A percentile compares a stretch with the other conserved stretches of the same genome.
Evolutionary conservation across 768 basidiomycete species (phyloP).

Genomic region (Leccinum pellstonianum): DNA sequence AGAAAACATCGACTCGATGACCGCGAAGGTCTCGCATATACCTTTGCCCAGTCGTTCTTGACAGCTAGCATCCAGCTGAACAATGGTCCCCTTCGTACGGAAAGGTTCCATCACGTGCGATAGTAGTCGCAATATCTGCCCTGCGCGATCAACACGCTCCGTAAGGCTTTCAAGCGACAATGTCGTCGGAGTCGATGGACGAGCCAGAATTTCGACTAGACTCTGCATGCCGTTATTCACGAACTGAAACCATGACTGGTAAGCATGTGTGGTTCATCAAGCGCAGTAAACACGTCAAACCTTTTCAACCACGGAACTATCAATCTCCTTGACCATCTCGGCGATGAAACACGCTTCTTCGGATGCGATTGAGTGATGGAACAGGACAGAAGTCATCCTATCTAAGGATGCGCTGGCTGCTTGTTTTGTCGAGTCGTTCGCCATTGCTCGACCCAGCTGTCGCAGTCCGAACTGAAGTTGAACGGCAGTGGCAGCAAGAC

Average conservation of each 20-base stretch:
- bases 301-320: slow-evolving; percentile 64
- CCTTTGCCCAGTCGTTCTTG: slow-evolving; percentile 57
- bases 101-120: slow-evolving; percentile 68
- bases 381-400: slow-evolving; percentile 62
- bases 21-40: slow-evolving; percentile 42
- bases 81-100: slow-evolving; percentile 44
- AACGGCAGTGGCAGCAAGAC: slow-evolving; percentile 76
- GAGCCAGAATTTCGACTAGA: slow-evolving; percentile 55
- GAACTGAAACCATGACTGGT: slow-evolving; percentile 44
- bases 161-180: slow-evolving; percentile 30
- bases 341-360: slow-evolving; percentile 83
- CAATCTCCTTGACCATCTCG: slow-evolving; percentile 75
- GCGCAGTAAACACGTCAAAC: slow-evolving; percentile 31
- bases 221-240: slow-evolving; percentile 71
- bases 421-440: slow-evolving; percentile 49
- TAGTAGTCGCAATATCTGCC: slow-evolving; percentile 68
- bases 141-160: slow-evolving; percentile 51
- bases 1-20: slow-evolving; percentile 38
- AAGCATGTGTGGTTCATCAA: background rate
- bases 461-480: slow-evolving; percentile 75
- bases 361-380: slow-evolving; percentile 69
- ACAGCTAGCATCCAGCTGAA: slow-evolving; percentile 45
- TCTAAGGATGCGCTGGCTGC: slow-evolving; percentile 64
- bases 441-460: slow-evolving; percentile 67
- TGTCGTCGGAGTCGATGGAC: slow-evolving; percentile 19